Evolutionary conservation across 164 flowering plant species (phyloP).

Genomic region (Macadamia integrifolia): DNA sequence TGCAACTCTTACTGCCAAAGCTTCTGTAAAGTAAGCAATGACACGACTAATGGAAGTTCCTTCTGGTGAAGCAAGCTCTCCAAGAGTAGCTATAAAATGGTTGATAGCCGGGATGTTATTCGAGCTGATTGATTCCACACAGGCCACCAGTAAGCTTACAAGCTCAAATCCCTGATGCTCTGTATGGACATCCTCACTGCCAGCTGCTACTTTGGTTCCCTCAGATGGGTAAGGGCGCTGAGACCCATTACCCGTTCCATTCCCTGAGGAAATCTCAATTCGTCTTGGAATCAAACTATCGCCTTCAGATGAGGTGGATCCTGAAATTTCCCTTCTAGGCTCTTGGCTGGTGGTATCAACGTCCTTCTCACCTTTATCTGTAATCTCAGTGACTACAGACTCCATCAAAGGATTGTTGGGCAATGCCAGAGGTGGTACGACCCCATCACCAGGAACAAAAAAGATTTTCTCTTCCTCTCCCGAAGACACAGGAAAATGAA

Average conservation of each 20-base stretch:
- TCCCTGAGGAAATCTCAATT: constrained; percentile 30
- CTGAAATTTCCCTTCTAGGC: constrained; percentile 36
- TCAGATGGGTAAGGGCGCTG: constrained; percentile 30
- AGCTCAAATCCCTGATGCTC: constrained; percentile 71
- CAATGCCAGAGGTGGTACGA: constrained; percentile 37
- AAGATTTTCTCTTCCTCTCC: constrained; percentile 50
- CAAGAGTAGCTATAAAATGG: constrained; percentile 62
- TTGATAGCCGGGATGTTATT: constrained; percentile 51
- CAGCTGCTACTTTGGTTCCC: constrained; percentile 17
- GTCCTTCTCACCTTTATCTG: constrained; percentile 52
- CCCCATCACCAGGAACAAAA: constrained; percentile 44
- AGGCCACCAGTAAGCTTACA: constrained; percentile 54
- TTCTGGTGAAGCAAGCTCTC: constrained; percentile 79
- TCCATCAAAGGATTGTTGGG: constrained; percentile 59
- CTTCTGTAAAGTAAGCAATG: constrained; percentile 80
- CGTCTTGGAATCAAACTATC: constrained; percentile 34
- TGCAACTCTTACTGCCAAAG: constrained; percentile 59
- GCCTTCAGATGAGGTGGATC: constrained; percentile 65
- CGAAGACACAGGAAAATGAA: constrained; percentile 47
- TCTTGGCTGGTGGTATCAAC: constrained; percentile 34
- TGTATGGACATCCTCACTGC: constrained; percentile 17
- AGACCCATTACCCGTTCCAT: constrained; percentile 61
- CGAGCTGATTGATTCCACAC: constrained; percentile 65
- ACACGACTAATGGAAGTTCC: constrained; percentile 64
- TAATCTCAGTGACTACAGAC: constrained; percentile 50